Evolutionary conservation across 2,329 filamentous ascomycete genomes (phyloP), one percentile per base, ranked within the genome.

Genomic region (Penicillium sp.): DNA sequence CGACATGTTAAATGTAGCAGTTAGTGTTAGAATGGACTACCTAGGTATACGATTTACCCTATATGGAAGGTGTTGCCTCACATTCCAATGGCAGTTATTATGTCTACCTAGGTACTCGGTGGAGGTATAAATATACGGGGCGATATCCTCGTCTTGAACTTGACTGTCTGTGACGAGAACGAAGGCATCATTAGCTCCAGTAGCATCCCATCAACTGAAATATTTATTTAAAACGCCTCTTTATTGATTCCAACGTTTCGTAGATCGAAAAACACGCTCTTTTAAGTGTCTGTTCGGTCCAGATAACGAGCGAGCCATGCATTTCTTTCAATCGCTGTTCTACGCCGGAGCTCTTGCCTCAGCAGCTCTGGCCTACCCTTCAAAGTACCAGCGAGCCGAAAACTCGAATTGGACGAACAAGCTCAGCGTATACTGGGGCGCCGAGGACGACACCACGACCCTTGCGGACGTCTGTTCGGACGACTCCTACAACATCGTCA

Each of bases 401-500:
- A 43, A 33, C 35, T 52, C 49, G 14, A 43, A 33, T n/a, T 52
- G 48, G 5, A 16, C n/a, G 4, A 53, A 57, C 23, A 48, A 49
- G 24, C 49, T 57, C 33, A 42, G 21, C 21, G 45, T 57, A 26
- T 57, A 57, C 45, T 57, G 55, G 55, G 55, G 55, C 9, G 55
- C 55, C 14, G 55, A 57, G 43, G 55, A 58, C 21, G 56, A 50
- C 51, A 55, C 43, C 14, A 58, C 56, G 14, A 58, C 50, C n/a
- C 51, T 58, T 35, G 42, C 35, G 21, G 51, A 55, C 21, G 56
- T 58, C 3, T 58, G 56, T 33, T 54, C 50, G n/a, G 56, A 58
- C 30, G 30, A 43, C 20, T 58, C 56, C 23, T 58, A 78, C 52
- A 72, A 78, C 57, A 70, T 78, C 21, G 64, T 79, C 26, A 74